These are phyloP conservation scores for Komagataella mondaviorum DNA, from an alignment of 805 yeast genomes.

Conservation along the genomic window DNA sequence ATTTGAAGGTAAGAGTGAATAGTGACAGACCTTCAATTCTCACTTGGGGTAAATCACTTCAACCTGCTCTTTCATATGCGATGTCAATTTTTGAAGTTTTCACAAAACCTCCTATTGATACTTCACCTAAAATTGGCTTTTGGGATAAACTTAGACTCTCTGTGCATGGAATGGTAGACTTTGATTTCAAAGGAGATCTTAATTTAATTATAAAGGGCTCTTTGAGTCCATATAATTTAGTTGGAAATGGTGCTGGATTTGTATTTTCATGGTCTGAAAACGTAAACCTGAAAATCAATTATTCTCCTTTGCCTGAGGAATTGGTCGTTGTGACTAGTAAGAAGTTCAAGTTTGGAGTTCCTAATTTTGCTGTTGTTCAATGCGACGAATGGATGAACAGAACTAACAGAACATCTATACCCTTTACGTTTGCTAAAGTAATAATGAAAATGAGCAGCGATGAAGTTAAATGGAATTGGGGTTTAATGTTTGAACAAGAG, in stretches of 20 bases:
- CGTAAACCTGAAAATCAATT: conserved; percentile 48
- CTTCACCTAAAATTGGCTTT: conserved; percentile 72
- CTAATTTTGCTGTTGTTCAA: conserved; percentile 50
- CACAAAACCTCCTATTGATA: conserved; percentile 83
- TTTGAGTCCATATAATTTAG: conserved; percentile 62
- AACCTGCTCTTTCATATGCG: conserved; percentile 71
- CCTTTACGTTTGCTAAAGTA: neutral
- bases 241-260: conserved; percentile 64
- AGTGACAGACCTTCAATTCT: conserved; percentile 49
- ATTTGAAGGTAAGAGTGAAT: conserved; percentile 38
- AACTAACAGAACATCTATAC: conserved; percentile 1
- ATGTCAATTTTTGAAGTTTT: conserved; percentile 71
- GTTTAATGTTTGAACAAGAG: conserved; percentile 41
- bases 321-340: conserved; percentile 54
- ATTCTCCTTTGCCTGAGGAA: conserved; percentile 51
- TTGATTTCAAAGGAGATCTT: conserved; percentile 36
- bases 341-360: conserved; percentile 56
- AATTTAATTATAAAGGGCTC: conserved; percentile 60
- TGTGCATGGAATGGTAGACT: conserved; percentile 54
- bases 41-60: conserved; percentile 77
- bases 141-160: conserved; percentile 83
- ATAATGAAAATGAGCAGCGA: conserved; percentile 12
- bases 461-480: conserved; percentile 27
- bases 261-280: conserved; percentile 55
- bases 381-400: conserved; percentile 34